phyloP scores from a whole-genome alignment of 1,139 yeast genomes.

The Blastobotrys petasosporus region DNA sequence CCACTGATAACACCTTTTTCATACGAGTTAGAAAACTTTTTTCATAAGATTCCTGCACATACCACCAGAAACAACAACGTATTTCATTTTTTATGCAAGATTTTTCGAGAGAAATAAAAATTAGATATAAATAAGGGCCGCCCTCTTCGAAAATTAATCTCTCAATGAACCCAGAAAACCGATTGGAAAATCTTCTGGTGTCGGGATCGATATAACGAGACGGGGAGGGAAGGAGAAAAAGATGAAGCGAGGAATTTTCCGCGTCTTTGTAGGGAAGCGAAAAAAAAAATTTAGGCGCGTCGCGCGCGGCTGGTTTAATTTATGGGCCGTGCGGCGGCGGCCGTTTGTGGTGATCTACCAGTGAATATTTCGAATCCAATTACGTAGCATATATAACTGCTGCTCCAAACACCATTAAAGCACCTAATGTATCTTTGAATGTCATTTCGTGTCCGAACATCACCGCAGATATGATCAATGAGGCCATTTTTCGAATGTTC shows the following conservation, averaged over 20 bases:
- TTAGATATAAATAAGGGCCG: background rate
- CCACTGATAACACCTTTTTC: constrained; percentile 83
- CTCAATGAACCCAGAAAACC: no score
- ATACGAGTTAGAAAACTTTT: background rate
- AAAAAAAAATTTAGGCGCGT: constrained; percentile 4
- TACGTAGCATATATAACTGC: constrained; percentile 40
- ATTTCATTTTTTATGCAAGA: constrained; percentile 56
- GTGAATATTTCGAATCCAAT: no score
- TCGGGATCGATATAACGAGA: constrained; percentile 6
- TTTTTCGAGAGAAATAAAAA: background rate
- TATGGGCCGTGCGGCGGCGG: background rate
- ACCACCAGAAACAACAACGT: constrained; percentile 98
- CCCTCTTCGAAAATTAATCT: no score
- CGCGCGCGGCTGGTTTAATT: constrained; percentile 7
- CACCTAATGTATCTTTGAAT: constrained; percentile 41
- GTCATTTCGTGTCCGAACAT: constrained; percentile 45
- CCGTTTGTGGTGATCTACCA: no score
- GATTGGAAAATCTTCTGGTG: constrained; percentile 1
- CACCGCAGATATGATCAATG: constrained; percentile 49
- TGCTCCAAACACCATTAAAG: constrained; percentile 47
- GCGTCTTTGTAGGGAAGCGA: background rate
- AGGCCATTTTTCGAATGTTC: constrained; percentile 53
- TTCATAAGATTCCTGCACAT: constrained; percentile 15
- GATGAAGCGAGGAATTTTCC: constrained; percentile 6
- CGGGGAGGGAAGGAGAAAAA: constrained; percentile 8